These are phyloP conservation scores for Cercophora newfieldiana DNA, from an alignment of 495 filamentous ascomycete species.

Conservation along the genomic window DNA sequence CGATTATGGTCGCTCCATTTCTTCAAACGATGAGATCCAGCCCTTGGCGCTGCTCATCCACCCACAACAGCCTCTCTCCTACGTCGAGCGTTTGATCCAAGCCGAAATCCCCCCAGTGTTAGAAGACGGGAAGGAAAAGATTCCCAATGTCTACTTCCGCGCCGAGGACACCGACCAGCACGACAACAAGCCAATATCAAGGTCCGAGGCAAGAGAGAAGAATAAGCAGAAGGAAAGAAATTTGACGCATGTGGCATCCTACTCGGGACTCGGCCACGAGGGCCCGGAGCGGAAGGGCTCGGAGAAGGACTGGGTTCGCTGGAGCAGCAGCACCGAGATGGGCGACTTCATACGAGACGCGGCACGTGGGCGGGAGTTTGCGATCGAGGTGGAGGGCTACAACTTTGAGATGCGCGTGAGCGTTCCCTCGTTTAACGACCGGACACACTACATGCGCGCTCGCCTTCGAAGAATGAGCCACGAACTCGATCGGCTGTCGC, in stretches of 20 bases:
- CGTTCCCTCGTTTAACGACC: constrained; percentile 84
- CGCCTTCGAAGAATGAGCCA: constrained; percentile 68
- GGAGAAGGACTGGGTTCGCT: constrained; percentile 72
- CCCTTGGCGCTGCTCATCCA: constrained; percentile 87
- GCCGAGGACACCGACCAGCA: constrained; percentile 72
- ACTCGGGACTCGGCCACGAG: constrained; percentile 60
- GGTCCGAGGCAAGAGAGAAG: constrained; percentile 30
- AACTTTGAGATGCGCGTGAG: constrained; percentile 68
- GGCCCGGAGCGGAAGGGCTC: constrained; percentile 38
- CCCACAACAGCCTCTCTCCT: constrained; percentile 89
- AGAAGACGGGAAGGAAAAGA: constrained; percentile 59
- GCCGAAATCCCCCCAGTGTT: constrained; percentile 78
- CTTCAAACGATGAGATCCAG: constrained; percentile 63
- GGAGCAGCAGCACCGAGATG: constrained; percentile 85
- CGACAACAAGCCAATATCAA: constrained; percentile 39
- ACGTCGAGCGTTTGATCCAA: constrained; percentile 88
- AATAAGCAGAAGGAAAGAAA: constrained; percentile 18
- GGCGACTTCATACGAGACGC: constrained; percentile 96
- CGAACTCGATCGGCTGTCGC: constrained; percentile 64
- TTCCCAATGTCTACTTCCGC: constrained; percentile 75
- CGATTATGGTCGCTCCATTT: constrained; percentile 41
- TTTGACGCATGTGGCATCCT: constrained; percentile 53
- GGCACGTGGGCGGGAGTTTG: constrained; percentile 78
- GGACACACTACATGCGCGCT: constrained; percentile 81
- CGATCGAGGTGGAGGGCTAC: constrained; percentile 76